These are phyloP conservation scores for Pseudohyphozyma bogoriensis DNA, from an alignment of 768 basidiomycete genomes.

Conservation along the genomic window DNA sequence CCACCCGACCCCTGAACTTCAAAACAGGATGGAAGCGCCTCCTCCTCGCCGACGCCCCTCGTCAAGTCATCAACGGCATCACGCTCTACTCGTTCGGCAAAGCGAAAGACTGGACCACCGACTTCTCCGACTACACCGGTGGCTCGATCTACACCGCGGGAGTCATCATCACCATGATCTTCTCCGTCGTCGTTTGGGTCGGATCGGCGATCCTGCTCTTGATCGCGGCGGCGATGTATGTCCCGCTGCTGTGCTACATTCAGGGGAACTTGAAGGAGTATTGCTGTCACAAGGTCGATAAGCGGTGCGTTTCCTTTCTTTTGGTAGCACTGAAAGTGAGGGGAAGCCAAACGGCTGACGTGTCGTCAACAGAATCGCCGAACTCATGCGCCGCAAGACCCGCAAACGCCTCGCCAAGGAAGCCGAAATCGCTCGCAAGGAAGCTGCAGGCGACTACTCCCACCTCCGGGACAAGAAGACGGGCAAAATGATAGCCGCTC, in stretches of 20 bases:
- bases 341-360: background rate
- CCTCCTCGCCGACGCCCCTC: slow-evolving; percentile 84
- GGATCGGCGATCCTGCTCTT: slow-evolving; percentile 73
- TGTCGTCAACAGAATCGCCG: slow-evolving; percentile 64
- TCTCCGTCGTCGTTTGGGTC: slow-evolving; percentile 78
- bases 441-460: slow-evolving; percentile 79
- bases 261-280: slow-evolving; percentile 88
- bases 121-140: slow-evolving; percentile 42
- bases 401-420: slow-evolving; percentile 74
- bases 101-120: slow-evolving; percentile 65
- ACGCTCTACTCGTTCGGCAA: slow-evolving; percentile 87
- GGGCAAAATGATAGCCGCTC: slow-evolving; percentile 66
- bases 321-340: background rate
- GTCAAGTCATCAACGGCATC: slow-evolving; percentile 93
- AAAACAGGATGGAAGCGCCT: slow-evolving; percentile 71
- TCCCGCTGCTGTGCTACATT: slow-evolving; percentile 91
- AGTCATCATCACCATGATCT: slow-evolving; percentile 76
- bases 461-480: slow-evolving; percentile 55
- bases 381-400: slow-evolving; percentile 82
- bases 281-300: slow-evolving; percentile 97
- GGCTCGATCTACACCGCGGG: slow-evolving; percentile 48
- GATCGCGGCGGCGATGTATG: slow-evolving; percentile 73
- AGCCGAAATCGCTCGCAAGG: slow-evolving; percentile 72
- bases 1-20: too few species aligned
- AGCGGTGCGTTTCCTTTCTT: slow-evolving; percentile 46